A percentile compares a stretch with the other conserved stretches of the same genome.
phyloP scores from a whole-genome alignment of 139 green algal species.

The Haematococcus sp. region DNA sequence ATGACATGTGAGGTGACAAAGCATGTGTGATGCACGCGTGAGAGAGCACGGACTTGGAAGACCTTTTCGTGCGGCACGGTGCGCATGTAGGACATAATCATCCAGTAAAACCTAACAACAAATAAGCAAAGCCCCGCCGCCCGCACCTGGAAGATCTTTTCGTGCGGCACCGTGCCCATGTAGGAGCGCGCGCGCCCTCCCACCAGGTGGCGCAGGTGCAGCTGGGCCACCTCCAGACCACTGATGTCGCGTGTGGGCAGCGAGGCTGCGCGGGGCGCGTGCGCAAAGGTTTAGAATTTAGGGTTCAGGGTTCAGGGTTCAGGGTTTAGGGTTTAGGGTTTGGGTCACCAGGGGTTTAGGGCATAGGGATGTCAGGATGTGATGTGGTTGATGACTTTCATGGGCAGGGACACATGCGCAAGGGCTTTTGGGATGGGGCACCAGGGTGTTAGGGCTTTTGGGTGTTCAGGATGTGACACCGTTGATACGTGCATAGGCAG shows the following conservation, averaged over 20 bases:
- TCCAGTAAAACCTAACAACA: background rate
- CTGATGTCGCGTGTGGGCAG: slow-evolving; percentile 78
- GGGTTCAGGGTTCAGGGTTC: no score
- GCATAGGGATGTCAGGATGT: no score
- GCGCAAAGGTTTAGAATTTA: no score
- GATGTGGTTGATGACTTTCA: no score
- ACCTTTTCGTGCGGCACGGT: slow-evolving; percentile 75
- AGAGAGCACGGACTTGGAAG: slow-evolving; percentile 48
- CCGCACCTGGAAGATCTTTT: slow-evolving; percentile 74
- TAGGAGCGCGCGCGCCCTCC: slow-evolving; percentile 73
- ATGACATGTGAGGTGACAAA: background rate
- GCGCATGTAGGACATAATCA: slow-evolving; percentile 53
- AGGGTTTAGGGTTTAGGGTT: no score
- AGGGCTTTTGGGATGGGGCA: no score
- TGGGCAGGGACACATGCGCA: no score
- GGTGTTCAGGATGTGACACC: no score
- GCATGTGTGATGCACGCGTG: background rate
- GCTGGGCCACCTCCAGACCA: slow-evolving; percentile 54
- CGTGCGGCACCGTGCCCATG: slow-evolving; percentile 63
- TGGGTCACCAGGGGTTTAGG: no score
- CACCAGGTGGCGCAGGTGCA: slow-evolving; percentile 91
- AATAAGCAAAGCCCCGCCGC: no score
- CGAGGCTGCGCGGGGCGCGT: slow-evolving; percentile 12
- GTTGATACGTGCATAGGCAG: no score
- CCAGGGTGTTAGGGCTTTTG: no score